phyloP scores from a whole-genome alignment of 805 yeast species.

The Saccharomycopsis sp. region DNA sequence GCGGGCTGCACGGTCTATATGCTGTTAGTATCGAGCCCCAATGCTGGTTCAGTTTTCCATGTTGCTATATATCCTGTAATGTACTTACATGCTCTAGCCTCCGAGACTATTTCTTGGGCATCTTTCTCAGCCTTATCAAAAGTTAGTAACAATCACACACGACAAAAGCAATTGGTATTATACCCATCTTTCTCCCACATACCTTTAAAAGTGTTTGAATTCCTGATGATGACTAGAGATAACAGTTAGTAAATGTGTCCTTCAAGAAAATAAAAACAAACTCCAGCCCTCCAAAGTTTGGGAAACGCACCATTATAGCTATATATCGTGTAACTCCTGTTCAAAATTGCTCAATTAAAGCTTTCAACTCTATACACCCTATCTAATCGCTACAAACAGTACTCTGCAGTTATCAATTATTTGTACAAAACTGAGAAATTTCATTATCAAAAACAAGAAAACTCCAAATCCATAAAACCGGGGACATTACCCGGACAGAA shows the following conservation, averaged over 20 bases:
- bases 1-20: slow-evolving; percentile 66
- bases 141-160: background rate
- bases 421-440: background rate
- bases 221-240: slow-evolving; percentile 38
- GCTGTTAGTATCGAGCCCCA: too few species aligned
- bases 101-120: slow-evolving; percentile 92
- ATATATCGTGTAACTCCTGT: too few species aligned
- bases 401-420: background rate
- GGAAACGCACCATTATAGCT: background rate
- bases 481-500: background rate
- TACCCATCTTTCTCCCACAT: slow-evolving; percentile 22
- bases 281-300: background rate
- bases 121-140: slow-evolving; percentile 74
- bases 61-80: background rate
- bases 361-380: too few species aligned
- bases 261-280: too few species aligned
- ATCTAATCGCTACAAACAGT: too few species aligned
- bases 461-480: background rate
- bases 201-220: slow-evolving; percentile 64
- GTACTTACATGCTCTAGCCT: slow-evolving; percentile 77
- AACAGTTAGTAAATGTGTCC: background rate
- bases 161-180: background rate
- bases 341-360: too few species aligned
- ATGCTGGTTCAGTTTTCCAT: too few species aligned
- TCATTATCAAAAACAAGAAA: background rate